Evolutionary conservation across 2,329 filamentous ascomycete genomes (phyloP).

Genomic region (Curvularia eragrostidis): DNA sequence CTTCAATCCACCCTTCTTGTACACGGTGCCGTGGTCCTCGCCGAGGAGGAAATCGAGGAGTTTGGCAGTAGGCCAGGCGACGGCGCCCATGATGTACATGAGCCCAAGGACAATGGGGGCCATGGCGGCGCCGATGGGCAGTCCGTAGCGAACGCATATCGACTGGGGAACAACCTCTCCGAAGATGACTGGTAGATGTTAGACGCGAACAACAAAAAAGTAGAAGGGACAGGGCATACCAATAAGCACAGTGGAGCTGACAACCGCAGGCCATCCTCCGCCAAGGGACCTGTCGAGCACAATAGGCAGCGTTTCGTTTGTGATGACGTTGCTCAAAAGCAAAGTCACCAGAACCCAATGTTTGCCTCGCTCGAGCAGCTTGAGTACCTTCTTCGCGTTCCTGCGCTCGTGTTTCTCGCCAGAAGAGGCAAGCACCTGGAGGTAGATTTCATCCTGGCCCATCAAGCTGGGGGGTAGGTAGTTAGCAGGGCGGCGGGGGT

Average conservation of each 20-base stretch:
- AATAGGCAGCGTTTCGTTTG: conserved; percentile 91
- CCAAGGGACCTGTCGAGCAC: conserved; percentile 93
- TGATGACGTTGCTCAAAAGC: conserved; percentile 94
- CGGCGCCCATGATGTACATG: conserved; percentile 90
- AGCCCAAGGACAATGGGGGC: conserved; percentile 82
- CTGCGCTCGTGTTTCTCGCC: conserved; percentile 83
- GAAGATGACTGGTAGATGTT: conserved; percentile 77
- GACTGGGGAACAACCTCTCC: conserved; percentile 96
- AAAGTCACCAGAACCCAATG: conserved; percentile 98
- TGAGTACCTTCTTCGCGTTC: conserved; percentile 81
- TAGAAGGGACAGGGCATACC: conserved; percentile 61
- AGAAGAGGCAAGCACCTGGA: conserved; percentile 90
- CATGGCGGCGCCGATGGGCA: conserved; percentile 95
- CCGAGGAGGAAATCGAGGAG: conserved; percentile 92
- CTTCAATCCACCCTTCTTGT: conserved; percentile 98
- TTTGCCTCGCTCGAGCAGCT: conserved; percentile 84
- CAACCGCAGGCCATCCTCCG: conserved; percentile 90
- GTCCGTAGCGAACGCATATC: conserved; percentile 92
- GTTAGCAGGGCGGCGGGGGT: conserved; percentile 33
- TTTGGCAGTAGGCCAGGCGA: conserved; percentile 95
- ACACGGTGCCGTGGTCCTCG: conserved; percentile 93
- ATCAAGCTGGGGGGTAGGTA: conserved; percentile 57
- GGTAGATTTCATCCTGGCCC: conserved; percentile 90
- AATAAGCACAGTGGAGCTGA: conserved; percentile 92
- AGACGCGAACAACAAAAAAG: background rate